Conservation (phyloP, 306 rosid species). For the Vigna hirtella region DNA sequence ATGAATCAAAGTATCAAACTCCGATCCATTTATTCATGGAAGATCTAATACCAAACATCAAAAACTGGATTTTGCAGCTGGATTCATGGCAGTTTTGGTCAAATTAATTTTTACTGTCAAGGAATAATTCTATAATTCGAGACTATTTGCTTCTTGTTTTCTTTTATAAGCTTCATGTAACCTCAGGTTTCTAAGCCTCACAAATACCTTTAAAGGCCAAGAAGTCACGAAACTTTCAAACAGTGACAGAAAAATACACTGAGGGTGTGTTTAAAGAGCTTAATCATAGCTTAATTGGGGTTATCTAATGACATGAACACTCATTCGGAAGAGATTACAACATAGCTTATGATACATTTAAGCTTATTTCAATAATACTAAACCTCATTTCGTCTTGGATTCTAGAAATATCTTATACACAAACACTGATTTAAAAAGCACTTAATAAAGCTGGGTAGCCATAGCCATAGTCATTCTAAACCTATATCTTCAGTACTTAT, state of each 20-base stretch:
- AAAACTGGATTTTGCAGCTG: not conserved
- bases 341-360: not conserved
- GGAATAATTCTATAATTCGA: not conserved
- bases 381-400: not conserved
- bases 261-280: not conserved
- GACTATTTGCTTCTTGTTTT: not conserved
- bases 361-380: not conserved
- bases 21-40: not conserved
- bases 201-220: conserved; percentile 3
- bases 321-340: not conserved
- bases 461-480: not conserved
- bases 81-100: not conserved
- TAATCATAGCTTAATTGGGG: not conserved
- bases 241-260: not conserved
- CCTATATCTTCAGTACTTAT: not conserved
- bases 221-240: conserved; percentile 8
- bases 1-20: conserved; percentile 10
- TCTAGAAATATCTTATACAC: not conserved
- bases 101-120: not conserved
- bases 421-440: not conserved
- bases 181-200: conserved; percentile 4
- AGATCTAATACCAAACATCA: not conserved
- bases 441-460: not conserved
- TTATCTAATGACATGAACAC: not conserved
- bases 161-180: not conserved